phyloP scores from a whole-genome alignment of 768 basidiomycete species.

The Xanthoconium stramineum region DNA sequence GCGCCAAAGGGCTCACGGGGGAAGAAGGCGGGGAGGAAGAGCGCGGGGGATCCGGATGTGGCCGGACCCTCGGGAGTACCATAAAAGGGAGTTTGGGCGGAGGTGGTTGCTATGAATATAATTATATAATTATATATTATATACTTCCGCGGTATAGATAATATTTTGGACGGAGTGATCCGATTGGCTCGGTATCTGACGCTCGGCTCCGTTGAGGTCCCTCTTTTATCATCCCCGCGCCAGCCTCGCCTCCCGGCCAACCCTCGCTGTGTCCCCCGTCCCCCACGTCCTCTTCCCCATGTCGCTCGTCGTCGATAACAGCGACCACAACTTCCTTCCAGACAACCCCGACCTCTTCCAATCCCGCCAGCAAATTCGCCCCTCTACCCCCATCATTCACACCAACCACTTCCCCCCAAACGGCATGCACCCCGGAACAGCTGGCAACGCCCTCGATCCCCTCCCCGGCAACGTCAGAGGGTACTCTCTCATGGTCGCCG shows the following conservation, averaged over 20 bases:
- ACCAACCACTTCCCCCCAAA: conserved; percentile 24
- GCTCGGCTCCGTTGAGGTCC: conserved; percentile 43
- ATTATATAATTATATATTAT: conserved; percentile 24
- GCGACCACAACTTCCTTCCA: conserved; percentile 48
- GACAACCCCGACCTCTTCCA: conserved; percentile 38
- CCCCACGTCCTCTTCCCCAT: conserved; percentile 31
- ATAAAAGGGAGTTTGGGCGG: conserved; percentile 22
- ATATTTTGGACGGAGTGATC: conserved; percentile 32
- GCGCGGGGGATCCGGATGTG: conserved; percentile 22
- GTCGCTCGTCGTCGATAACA: conserved; percentile 57
- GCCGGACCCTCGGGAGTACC: conserved; percentile 25
- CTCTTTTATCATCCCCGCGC: conserved; percentile 63
- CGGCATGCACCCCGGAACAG: conserved; percentile 28
- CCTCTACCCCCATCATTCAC: conserved; percentile 26
- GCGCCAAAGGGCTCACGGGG: conserved; percentile 57
- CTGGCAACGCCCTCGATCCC: conserved; percentile 26
- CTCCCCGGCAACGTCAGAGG: conserved; percentile 30
- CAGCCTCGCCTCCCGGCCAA: conserved; percentile 60
- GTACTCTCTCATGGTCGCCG: conserved; percentile 78
- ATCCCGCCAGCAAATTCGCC: conserved; percentile 24
- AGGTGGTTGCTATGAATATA: conserved; percentile 18
- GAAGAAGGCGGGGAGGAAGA: conserved; percentile 37
- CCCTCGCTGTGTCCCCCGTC: conserved; percentile 41
- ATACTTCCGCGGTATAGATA: conserved; percentile 29
- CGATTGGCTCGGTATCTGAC: conserved; percentile 62